A percentile compares a stretch with the other conserved stretches of the same genome.
phyloP scores from a whole-genome alignment of 164 flowering plant species.

The Vitis riparia region DNA sequence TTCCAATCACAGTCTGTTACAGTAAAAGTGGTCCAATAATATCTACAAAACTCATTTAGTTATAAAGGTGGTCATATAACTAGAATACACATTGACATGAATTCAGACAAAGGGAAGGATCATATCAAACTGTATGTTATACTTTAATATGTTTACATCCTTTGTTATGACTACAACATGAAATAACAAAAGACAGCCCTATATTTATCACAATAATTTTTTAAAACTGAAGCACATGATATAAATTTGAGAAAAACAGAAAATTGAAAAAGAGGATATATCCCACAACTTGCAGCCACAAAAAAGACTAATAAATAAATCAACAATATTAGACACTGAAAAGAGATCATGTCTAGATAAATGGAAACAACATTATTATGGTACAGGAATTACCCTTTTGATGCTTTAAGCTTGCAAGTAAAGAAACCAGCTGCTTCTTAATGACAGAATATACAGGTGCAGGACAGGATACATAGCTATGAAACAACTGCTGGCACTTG shows the following conservation, averaged over 20 bases:
- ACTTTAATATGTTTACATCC: background rate
- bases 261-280: background rate
- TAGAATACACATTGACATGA: background rate
- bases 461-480: constrained; percentile 75
- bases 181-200: background rate
- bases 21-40: background rate
- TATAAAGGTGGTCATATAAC: background rate
- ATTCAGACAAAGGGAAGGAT: background rate
- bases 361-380: background rate
- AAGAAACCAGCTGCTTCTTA: constrained; percentile 49
- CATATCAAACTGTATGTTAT: background rate
- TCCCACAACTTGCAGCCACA: background rate
- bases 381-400: constrained; percentile 44
- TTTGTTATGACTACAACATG: background rate
- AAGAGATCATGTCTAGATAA: background rate
- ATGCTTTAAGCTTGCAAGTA: constrained; percentile 46
- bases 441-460: constrained; percentile 59
- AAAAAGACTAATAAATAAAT: background rate
- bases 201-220: background rate
- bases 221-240: background rate
- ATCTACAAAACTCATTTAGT: background rate
- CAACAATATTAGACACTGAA: background rate
- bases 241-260: background rate
- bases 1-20: background rate
- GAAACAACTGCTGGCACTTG: constrained; percentile 67